Percentiles rank a stretch among this genome's conserved stretches.
phyloP scores from a whole-genome alignment of 768 basidiomycete genomes.

The Leccinellum luteum region DNA sequence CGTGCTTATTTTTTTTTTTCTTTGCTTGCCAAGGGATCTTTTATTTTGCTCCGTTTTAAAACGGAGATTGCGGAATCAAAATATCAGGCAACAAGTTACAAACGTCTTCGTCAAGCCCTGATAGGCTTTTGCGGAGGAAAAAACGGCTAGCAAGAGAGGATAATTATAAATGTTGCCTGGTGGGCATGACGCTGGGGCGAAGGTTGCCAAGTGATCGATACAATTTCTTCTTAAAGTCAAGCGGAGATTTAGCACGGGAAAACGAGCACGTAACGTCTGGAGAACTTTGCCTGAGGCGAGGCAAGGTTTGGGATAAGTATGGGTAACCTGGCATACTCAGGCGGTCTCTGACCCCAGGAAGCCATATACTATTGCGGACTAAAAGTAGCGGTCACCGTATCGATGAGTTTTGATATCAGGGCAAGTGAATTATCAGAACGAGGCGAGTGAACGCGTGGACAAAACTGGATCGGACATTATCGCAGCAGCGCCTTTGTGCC shows the following conservation, averaged over 20 bases:
- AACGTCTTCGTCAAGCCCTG: conserved; percentile 21
- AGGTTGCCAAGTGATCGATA: conserved; percentile 1
- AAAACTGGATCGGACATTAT: conserved; percentile 32
- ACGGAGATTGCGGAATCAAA: conserved; percentile 36
- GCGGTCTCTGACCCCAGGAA: conserved; percentile 13
- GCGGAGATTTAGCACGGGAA: conserved; percentile 13
- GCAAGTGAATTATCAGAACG: conserved; percentile 15
- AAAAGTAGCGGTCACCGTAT: conserved; percentile 21
- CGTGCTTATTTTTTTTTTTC: conserved; percentile 16
- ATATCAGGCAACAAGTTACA: conserved; percentile 26
- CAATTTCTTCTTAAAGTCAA: background rate
- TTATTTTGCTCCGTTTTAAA: conserved; percentile 6
- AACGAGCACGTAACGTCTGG: conserved; percentile 21
- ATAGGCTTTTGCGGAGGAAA: conserved; percentile 35
- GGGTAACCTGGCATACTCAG: conserved; percentile 9
- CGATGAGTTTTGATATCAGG: conserved; percentile 21
- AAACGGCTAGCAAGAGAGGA: conserved; percentile 13
- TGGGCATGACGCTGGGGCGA: background rate
- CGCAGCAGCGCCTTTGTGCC: conserved; percentile 24
- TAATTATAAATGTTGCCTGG: conserved; percentile 16
- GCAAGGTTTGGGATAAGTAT: conserved; percentile 15
- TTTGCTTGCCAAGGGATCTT: background rate
- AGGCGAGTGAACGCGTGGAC: conserved; percentile 21
- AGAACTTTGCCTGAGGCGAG: conserved; percentile 4
- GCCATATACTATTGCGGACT: conserved; percentile 8